phyloP scores from a whole-genome alignment of 805 yeast genomes.

The Myxozyma lipomycoides region DNA sequence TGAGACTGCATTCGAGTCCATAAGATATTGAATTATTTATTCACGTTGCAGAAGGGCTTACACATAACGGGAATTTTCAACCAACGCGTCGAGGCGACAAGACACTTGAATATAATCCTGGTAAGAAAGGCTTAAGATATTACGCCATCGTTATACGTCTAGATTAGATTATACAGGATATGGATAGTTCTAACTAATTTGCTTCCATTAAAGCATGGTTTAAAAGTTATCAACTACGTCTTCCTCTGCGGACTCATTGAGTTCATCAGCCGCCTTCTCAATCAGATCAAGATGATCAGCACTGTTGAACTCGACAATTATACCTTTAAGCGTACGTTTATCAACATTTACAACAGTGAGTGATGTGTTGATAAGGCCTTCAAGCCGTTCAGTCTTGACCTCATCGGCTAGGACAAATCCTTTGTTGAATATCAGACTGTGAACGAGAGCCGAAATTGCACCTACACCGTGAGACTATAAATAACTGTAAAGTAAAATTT shows the following conservation, averaged over 20 bases:
- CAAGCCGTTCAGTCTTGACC: slow-evolving; percentile 5
- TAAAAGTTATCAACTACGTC: slow-evolving; percentile 19
- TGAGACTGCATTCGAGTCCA: too few species aligned
- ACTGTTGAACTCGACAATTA: slow-evolving; percentile 21
- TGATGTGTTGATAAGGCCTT: slow-evolving; percentile 17
- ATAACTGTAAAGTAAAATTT: background rate
- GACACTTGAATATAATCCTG: too few species aligned
- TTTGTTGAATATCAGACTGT: slow-evolving; percentile 7
- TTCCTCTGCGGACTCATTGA: slow-evolving; percentile 10
- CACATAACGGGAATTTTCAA: too few species aligned
- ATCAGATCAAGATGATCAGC: slow-evolving; percentile 6
- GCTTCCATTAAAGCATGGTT: too few species aligned
- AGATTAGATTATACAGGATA: too few species aligned
- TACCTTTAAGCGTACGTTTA: slow-evolving; percentile 6
- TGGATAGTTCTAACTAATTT: too few species aligned
- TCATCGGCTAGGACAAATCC: slow-evolving; percentile 13
- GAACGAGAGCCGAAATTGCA: slow-evolving; percentile 16
- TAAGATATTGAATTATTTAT: too few species aligned
- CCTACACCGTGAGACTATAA: slow-evolving; percentile 3
- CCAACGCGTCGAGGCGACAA: too few species aligned
- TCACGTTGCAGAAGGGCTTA: too few species aligned
- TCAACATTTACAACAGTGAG: slow-evolving; percentile 19
- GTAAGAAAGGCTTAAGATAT: too few species aligned
- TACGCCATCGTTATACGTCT: too few species aligned
- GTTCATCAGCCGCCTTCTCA: background rate